Evolutionary conservation across 768 basidiomycete species (phyloP), one percentile per base, ranked within the genome.

Genomic region (Cystobasidium tubakii): DNA sequence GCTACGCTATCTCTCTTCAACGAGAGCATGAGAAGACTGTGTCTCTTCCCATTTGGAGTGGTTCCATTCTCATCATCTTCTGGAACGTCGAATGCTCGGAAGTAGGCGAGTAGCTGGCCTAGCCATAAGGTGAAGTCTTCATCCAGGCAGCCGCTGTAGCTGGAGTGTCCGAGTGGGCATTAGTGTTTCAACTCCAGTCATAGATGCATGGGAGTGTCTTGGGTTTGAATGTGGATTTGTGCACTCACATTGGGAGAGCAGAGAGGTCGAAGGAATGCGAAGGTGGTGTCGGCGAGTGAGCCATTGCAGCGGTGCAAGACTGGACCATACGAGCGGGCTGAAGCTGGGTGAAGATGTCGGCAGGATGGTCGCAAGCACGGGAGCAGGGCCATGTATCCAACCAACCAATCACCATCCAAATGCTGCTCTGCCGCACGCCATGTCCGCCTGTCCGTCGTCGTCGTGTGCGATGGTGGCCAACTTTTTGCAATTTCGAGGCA

Each of bases 101-200:
- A 46, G 21, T 27, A 65, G 33, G 63, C 63, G 63, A 65, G 34
- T 10, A 39, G 36, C 3, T 39, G 36, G 1, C 25, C 25, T 39
- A 36, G 12, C 63, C 63, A 65, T 12, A 65, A 17, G 2, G 25
- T 27, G 17, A 65, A 65, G 34, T 65, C 63, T 39, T 65, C 63
- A 17, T 27, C 33, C 9, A 65, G 63, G 3, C 13, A 2, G 33
- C 63, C 63, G 25, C 27, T 15, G 63, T 31, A 65, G 33, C 63
- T 65, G 63, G 2, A 19, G 36, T 7, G n/a, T 33, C 57, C 9
- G 31, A 12, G 27, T 7, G 54, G 13, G 54, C 7, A 21, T 57
- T 23, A n/a, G n/a, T n/a, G n/a, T n/a, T n/a, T n/a, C n/a, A n/a
- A n/a, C n/a, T n/a, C n/a, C n/a, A n/a, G n/a, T n/a, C n/a, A n/a